Evolutionary conservation across 805 yeast species (phyloP).

Genomic region (Lipomyces orientalis): DNA sequence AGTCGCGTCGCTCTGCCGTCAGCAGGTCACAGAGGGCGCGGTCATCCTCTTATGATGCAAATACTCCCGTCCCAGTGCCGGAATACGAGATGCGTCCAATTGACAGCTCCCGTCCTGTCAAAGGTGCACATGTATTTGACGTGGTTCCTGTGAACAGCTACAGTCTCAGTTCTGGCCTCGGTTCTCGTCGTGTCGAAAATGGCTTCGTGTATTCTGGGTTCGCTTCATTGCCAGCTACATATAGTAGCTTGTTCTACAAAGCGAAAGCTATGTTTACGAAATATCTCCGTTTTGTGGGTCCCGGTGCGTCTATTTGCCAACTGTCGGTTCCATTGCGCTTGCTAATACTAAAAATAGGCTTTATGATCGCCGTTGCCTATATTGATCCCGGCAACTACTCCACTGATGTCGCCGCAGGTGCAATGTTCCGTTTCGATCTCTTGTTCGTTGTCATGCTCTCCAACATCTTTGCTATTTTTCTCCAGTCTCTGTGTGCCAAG

Average conservation of each 20-base stretch:
- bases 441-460: conserved; percentile 79
- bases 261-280: conserved; percentile 45
- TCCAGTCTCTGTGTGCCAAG: conserved; percentile 84
- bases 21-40: background rate
- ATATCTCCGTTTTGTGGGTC: conserved; percentile 79
- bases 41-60: background rate
- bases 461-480: conserved; percentile 82
- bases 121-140: background rate
- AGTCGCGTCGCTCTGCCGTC: background rate
- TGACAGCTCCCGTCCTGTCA: background rate
- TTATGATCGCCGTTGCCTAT: conserved; percentile 93
- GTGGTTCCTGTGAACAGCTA: background rate
- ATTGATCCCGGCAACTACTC: conserved; percentile 99
- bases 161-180: background rate
- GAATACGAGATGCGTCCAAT: background rate
- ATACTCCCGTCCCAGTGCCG: background rate
- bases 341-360: conserved; percentile 45
- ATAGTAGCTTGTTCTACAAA: background rate
- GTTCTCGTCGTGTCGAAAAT: background rate
- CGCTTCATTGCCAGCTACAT: background rate
- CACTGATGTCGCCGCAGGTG: conserved; percentile 93
- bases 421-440: conserved; percentile 78
- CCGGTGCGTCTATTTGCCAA: conserved; percentile 50
- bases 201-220: background rate
- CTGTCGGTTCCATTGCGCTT: background rate